phyloP scores from a whole-genome alignment of 169 alveolate species.

The Plasmodium vinckei region DNA sequence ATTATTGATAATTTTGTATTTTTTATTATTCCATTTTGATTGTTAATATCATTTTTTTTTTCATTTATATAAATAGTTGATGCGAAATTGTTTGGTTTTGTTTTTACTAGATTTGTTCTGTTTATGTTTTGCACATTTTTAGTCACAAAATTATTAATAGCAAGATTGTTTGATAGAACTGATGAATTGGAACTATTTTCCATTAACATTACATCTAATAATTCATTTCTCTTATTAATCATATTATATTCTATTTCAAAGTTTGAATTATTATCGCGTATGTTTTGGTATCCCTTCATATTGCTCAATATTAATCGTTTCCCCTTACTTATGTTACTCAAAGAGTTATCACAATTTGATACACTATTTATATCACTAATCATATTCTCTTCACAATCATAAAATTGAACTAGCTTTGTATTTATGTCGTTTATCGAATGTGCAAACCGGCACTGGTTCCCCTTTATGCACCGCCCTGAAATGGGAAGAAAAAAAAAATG shows the following conservation, averaged over 20 bases:
- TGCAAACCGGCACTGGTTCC: slow-evolving; percentile 62
- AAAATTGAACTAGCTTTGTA: slow-evolving; percentile 54
- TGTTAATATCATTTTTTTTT: slow-evolving; percentile 2
- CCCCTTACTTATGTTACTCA: not conserved
- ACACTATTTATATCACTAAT: slow-evolving; percentile 1
- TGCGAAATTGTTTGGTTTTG: slow-evolving; percentile 1
- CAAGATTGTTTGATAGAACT: slow-evolving; percentile 2
- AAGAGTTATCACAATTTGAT: slow-evolving; percentile 12
- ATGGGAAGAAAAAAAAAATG: not conserved
- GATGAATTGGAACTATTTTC: slow-evolving; percentile 18
- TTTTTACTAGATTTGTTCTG: slow-evolving; percentile 22
- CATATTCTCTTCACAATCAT: slow-evolving; percentile 5
- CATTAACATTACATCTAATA: slow-evolving; percentile 1
- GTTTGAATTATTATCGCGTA: not conserved
- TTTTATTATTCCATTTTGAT: not conserved
- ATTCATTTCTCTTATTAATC: not conserved
- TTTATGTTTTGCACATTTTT: slow-evolving; percentile 6
- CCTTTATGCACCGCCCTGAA: slow-evolving; percentile 50
- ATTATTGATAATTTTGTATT: slow-evolving; percentile 26
- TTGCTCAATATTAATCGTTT: not conserved
- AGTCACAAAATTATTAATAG: not conserved
- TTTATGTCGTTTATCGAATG: slow-evolving; percentile 66
- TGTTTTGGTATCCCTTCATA: not conserved
- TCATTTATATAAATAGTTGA: slow-evolving; percentile 1
- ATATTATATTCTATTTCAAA: not conserved